Conservation (phyloP, 208 protist genomes). For the Crithidia expoeki region DNA sequence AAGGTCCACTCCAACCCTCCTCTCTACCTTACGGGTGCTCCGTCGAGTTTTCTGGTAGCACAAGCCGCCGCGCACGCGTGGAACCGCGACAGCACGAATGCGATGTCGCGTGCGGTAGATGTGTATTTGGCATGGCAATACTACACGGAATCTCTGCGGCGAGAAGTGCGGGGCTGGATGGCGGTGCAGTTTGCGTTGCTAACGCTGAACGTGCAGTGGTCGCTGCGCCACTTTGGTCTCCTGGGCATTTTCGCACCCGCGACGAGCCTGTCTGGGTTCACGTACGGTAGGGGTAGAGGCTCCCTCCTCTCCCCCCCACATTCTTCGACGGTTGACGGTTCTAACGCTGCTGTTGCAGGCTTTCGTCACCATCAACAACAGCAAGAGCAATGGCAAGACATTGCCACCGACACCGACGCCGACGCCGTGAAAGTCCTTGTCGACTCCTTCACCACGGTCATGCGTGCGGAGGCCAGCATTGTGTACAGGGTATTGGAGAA, state of each 20-base stretch:
- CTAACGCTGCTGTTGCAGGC: no score
- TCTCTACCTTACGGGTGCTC: conserved; percentile 16
- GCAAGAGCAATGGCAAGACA: no score
- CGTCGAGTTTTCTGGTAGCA: conserved; percentile 13
- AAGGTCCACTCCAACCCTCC: conserved; percentile 28
- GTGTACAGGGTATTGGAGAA: conserved; percentile 5
- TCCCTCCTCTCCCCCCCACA: not conserved
- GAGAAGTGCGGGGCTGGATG: conserved; percentile 24
- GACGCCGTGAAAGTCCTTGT: not conserved
- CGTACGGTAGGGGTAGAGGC: not conserved
- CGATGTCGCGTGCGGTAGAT: conserved; percentile 32
- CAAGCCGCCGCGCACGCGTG: conserved; percentile 25
- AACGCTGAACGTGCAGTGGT: conserved; percentile 40
- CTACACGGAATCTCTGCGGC: conserved; percentile 34
- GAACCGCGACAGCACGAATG: conserved; percentile 14
- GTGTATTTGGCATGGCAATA: conserved; percentile 35
- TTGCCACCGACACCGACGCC: not conserved
- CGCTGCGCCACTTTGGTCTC: conserved; percentile 31
- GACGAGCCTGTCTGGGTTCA: not conserved
- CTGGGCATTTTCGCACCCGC: not conserved
- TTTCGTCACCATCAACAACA: not conserved
- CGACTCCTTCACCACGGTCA: not conserved
- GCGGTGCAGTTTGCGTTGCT: conserved; percentile 19
- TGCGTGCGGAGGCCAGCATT: not conserved
- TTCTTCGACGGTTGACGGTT: not conserved